A percentile compares a stretch with the other conserved stretches of the same genome.
Conservation (phyloP, 129 eudicot genomes). For the Lactuca saligna region DNA sequence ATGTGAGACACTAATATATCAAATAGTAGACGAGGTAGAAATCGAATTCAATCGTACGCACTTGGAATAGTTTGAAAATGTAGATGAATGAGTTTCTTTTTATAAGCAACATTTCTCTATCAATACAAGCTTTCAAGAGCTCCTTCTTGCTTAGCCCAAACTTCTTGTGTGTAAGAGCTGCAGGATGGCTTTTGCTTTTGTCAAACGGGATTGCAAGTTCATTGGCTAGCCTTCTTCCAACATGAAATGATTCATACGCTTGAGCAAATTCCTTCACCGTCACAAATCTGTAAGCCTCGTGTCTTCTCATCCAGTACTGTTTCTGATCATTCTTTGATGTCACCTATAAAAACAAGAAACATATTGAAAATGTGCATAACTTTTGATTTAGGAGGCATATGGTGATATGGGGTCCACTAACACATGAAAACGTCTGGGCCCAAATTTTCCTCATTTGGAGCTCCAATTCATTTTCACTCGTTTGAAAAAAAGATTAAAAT, state of each 20-base stretch:
- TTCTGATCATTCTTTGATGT: slow-evolving; percentile 86
- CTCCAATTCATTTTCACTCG: not conserved
- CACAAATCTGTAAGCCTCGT: slow-evolving; percentile 64
- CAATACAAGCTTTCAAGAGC: slow-evolving; percentile 56
- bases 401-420: too few relatives aligned
- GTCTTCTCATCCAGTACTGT: slow-evolving; percentile 64
- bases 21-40: not conserved
- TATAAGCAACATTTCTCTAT: slow-evolving; percentile 71
- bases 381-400: too few relatives aligned
- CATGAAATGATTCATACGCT: slow-evolving; percentile 63
- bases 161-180: slow-evolving; percentile 65
- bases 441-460: too few relatives aligned
- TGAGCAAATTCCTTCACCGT: slow-evolving; percentile 59
- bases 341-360: slow-evolving; percentile 40
- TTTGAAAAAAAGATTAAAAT: too few relatives aligned
- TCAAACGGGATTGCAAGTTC: slow-evolving; percentile 63
- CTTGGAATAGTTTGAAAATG: slow-evolving; percentile 59
- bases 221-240: slow-evolving; percentile 39
- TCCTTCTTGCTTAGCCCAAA: slow-evolving; percentile 57
- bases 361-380: too few relatives aligned
- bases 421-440: too few relatives aligned
- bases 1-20: not conserved
- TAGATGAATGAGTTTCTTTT: slow-evolving; percentile 86
- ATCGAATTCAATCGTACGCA: slow-evolving; percentile 17
- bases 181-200: slow-evolving; percentile 76